Base-by-base conservation (phyloP, 2,329 filamentous ascomycete species). In the Claviceps paspali region DNA sequence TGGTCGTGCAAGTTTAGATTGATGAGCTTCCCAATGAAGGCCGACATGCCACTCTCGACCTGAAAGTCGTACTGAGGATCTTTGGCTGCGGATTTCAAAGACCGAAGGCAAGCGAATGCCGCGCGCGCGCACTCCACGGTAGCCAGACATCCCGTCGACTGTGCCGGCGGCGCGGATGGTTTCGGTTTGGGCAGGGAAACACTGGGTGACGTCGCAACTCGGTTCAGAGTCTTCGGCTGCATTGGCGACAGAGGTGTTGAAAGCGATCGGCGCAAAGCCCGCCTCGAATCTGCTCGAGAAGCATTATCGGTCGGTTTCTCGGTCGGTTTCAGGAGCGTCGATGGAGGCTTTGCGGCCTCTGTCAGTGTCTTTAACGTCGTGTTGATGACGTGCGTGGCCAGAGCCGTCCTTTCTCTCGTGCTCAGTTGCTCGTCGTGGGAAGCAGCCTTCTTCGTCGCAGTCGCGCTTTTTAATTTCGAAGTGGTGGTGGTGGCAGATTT, bases 321-420 rank as follows among this genome's bases (percentile, higher is more conserved):
- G 27, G 57, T 53, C 41, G 42, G 52, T 29, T 54, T 53, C n/a
- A 48, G 47, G 6, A 58, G 50, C 11, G 56, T 52, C 2, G 54
- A 38, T 4, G 49, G 43, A 2, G 61, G 55, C 51, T 77, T 85
- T 15, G 75, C 64, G 0, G 75, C 75, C 39, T 82, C 76, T n/a
- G 68, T 67, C 3, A 88, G 65, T 8, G 70, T 66, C 49, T 82
- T 85, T 28, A 87, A 63, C 1, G 76, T 68, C 6, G 65, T 63
- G 52, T 87, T 88, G 48, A 85, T 73, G 26, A 84, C 65, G 43
- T 85, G 73, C 0, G 81, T 84, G 10, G 82, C 81, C 26, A 87
- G 59, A 31, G 72, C 64, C 35, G 75, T 76, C 53, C 69, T 74
- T 40, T 84, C 79, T 47, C 57, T 64, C 45, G 47, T 38, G 17